Conservation (phyloP, 352 stramenopile species). For the Thalassiosira allenii region DNA sequence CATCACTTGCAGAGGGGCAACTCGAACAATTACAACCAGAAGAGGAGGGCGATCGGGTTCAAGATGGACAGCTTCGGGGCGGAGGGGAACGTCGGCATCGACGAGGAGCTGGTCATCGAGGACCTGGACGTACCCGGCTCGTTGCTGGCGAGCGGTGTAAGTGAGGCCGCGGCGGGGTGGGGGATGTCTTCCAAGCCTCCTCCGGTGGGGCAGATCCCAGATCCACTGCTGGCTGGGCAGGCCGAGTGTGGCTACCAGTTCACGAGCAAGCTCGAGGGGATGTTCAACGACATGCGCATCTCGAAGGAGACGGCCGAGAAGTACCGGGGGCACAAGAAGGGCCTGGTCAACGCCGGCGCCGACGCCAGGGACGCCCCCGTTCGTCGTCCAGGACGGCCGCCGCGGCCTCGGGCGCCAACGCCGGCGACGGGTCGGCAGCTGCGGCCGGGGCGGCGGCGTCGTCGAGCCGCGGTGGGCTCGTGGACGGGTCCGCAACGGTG, state of each 20-base stretch:
- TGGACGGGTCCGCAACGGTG: slow-evolving; percentile 81
- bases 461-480: slow-evolving; percentile 15
- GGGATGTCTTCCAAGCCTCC: too few species aligned
- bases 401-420: slow-evolving; percentile 60
- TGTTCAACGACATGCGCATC: slow-evolving; percentile 99
- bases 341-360: slow-evolving; percentile 11
- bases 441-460: slow-evolving; percentile 12
- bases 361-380: slow-evolving; percentile 74
- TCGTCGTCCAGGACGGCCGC: slow-evolving; percentile 29
- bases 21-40: too few species aligned
- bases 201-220: too few species aligned
- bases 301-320: slow-evolving; percentile 96
- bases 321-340: slow-evolving; percentile 83
- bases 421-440: slow-evolving; percentile 20
- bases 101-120: too few species aligned
- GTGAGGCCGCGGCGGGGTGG: too few species aligned
- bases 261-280: slow-evolving; percentile 98
- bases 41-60: too few species aligned
- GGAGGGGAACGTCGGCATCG: too few species aligned
- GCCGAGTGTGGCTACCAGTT: slow-evolving; percentile 99
- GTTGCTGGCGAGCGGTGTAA: too few species aligned
- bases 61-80: too few species aligned
- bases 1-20: too few species aligned
- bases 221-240: too few species aligned
- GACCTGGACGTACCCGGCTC: too few species aligned